Evolutionary conservation across 169 alveolate species (phyloP), one percentile per base, ranked within the genome.

Genomic region (Cryptosporidium muris): DNA sequence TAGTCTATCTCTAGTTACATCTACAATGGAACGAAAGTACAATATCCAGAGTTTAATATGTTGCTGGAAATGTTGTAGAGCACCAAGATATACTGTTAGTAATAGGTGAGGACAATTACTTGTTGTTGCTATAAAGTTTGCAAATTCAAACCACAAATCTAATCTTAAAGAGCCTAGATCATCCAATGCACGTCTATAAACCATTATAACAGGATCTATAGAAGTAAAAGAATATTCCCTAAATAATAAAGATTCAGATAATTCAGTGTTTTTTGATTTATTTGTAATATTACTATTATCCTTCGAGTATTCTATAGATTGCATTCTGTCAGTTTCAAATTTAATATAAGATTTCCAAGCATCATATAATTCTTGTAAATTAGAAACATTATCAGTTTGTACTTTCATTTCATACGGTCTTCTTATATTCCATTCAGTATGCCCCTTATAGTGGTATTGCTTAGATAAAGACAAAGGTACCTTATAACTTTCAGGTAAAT

Each of bases 161-260:
- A 74, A 48, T 34, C 85, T 74, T 25, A 74, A n/a, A 45, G 85
- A 74, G 3, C 85, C 85, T n/a, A 74, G 45, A 58, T 74, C 85
- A 43, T 74, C 85, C 6, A 74, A 51, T 9, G 85, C 85, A 11
- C 85, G 54, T 74, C 85, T 74, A 36, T 74, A 74, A 25, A 68
- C 85, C 85, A 74, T 74, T 16, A 74, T 74, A 43, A 74, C 85
- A 1, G 85, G 60, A 11, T 74, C 85, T 54, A 58, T 74, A 3
- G 85, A 25, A 51, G 25, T 63, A 8, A 47, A 74, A n/a, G 14
- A 58, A 25, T 74, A 74, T 8, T 74, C 62, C 2, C 5, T 60
- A 9, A 4, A 53, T 14, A 9, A 40, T 40, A 65, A 37, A n/a
- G 67, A 62, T 6, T 62, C 14, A 25, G 52, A 62, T 0, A 25